These are phyloP conservation scores for Blastosporella zonata DNA, from an alignment of 1,284 basidiomycete genomes.

Conservation along the genomic window DNA sequence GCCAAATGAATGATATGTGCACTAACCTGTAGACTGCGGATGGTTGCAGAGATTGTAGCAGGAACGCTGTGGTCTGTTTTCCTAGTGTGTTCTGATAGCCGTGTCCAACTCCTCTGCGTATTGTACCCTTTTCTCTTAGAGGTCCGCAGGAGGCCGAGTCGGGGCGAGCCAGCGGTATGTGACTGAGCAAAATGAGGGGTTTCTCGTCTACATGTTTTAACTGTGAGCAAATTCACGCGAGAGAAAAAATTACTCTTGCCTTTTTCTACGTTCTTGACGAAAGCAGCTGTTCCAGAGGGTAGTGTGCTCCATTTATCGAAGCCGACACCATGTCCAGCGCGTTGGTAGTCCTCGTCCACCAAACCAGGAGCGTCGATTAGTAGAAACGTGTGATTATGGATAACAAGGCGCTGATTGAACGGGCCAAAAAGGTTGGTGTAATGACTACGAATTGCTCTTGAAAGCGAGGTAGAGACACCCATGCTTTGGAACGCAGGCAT, in stretches of 20 bases:
- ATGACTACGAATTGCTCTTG: constrained; percentile 49
- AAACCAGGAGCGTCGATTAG: constrained; percentile 70
- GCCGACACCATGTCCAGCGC: constrained; percentile 47
- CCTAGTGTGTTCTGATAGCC: constrained; percentile 84
- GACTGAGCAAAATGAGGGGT: constrained; percentile 71
- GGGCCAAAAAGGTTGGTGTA: constrained; percentile 58
- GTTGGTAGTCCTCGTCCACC: constrained; percentile 73
- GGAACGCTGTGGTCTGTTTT: constrained; percentile 66
- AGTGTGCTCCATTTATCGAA: constrained; percentile 62
- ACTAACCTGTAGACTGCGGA: constrained; percentile 66
- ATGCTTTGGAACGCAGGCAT: constrained; percentile 36
- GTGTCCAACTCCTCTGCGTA: constrained; percentile 70
- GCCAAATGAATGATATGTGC: neutral
- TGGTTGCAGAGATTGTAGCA: constrained; percentile 67
- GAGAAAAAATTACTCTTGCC: constrained; percentile 33
- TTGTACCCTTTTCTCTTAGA: constrained; percentile 67
- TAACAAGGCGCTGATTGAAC: constrained; percentile 45
- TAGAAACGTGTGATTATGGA: constrained; percentile 70
- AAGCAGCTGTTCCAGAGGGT: constrained; percentile 66
- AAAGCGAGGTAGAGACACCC: constrained; percentile 49
- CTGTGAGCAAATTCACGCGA: neutral
- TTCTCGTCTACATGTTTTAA: constrained; percentile 26
- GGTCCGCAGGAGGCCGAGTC: constrained; percentile 73
- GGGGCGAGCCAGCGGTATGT: constrained; percentile 79
- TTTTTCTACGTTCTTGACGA: constrained; percentile 58